Percentiles rank a stretch among this genome's conserved stretches.
phyloP scores from a whole-genome alignment of 108 stramenopile genomes.

The Nitzschia sp. region DNA sequence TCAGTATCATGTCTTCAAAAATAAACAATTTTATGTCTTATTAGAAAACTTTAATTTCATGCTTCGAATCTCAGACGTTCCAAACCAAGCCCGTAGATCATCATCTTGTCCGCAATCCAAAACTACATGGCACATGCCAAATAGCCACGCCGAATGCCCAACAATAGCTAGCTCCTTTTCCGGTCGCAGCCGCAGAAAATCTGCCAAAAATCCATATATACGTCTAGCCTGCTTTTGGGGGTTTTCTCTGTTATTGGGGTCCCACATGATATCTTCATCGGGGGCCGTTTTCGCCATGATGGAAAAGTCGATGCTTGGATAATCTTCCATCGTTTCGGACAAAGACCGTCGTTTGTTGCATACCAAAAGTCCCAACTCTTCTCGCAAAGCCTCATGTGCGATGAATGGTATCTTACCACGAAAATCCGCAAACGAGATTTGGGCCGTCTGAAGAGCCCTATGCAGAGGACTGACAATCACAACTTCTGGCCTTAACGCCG shows the following conservation, averaged over 20 bases:
- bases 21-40: no score
- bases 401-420: slow-evolving; percentile 42
- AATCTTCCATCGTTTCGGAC: slow-evolving; percentile 42
- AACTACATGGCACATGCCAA: slow-evolving; percentile 59
- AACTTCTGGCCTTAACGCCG: slow-evolving; percentile 38
- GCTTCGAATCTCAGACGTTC: slow-evolving; percentile 57
- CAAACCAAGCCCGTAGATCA: slow-evolving; percentile 50
- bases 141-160: slow-evolving; percentile 63
- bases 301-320: slow-evolving; percentile 58
- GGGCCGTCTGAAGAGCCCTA: slow-evolving; percentile 60
- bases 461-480: slow-evolving; percentile 60
- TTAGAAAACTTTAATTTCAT: slow-evolving; percentile 41
- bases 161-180: slow-evolving; percentile 68
- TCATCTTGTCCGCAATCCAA: slow-evolving; percentile 46
- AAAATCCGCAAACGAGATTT: slow-evolving; percentile 39
- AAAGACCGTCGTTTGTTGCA: slow-evolving; percentile 56
- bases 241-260: slow-evolving; percentile 41
- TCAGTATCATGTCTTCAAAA: no score
- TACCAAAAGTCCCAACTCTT: slow-evolving; percentile 61
- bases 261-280: slow-evolving; percentile 48
- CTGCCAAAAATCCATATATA: slow-evolving; percentile 54
- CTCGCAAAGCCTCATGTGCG: slow-evolving; percentile 61
- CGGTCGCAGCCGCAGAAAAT: slow-evolving; percentile 47
- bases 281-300: slow-evolving; percentile 17
- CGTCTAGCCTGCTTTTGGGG: slow-evolving; percentile 46